Evolutionary conservation across 805 yeast genomes (phyloP).

Genomic region (Lachancea nothofagi): DNA sequence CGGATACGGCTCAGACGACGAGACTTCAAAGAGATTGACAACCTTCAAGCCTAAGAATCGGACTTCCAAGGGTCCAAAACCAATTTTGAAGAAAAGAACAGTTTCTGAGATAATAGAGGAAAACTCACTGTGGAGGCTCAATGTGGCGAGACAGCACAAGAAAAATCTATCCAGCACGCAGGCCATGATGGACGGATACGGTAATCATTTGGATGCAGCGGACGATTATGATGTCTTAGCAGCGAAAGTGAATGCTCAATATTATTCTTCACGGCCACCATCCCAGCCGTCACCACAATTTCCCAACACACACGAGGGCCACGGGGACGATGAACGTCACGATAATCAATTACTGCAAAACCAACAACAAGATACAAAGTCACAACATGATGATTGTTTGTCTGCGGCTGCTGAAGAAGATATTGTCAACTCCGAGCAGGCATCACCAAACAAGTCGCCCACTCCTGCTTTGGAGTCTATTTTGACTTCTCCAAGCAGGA

Average conservation of each 20-base stretch:
- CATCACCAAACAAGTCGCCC: slow-evolving; percentile 2
- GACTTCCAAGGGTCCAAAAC: slow-evolving; percentile 47
- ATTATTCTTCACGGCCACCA: slow-evolving; percentile 15
- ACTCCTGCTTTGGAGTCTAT: slow-evolving; percentile 16
- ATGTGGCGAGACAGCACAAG: slow-evolving; percentile 61
- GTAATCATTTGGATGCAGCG: slow-evolving; percentile 17
- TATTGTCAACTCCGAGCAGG: not conserved
- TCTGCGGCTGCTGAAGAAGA: not conserved
- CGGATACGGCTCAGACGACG: slow-evolving; percentile 39
- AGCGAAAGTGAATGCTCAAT: slow-evolving; percentile 35
- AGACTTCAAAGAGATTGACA: slow-evolving; percentile 30
- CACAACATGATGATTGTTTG: not conserved
- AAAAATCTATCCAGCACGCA: slow-evolving; percentile 24
- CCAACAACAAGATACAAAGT: not conserved
- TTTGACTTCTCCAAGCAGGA: slow-evolving; percentile 15
- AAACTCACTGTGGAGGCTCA: slow-evolving; percentile 34
- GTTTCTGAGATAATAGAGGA: slow-evolving; percentile 63
- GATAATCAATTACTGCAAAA: not conserved
- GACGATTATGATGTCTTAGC: slow-evolving; percentile 34
- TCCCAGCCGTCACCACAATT: not conserved
- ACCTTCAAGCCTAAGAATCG: slow-evolving; percentile 9
- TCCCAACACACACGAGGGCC: not conserved
- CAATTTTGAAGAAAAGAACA: slow-evolving; percentile 82
- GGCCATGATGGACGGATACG: slow-evolving; percentile 24
- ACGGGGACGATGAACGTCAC: not conserved